Base-by-base conservation (phyloP, 2,329 filamentous ascomycete species). In the Coniochaeta prunicola region DNA sequence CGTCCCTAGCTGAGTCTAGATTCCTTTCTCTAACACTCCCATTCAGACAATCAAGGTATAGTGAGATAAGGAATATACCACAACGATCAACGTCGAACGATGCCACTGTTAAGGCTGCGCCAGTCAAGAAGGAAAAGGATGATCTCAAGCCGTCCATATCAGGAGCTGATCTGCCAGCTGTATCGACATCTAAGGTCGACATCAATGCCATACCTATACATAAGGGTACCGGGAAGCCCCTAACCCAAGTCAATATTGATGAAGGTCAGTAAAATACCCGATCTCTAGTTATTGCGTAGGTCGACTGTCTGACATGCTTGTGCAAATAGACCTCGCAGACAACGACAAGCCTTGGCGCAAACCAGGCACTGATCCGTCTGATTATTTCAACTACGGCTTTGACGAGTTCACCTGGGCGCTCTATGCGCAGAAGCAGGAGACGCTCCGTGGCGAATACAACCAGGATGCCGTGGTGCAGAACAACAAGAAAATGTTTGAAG, bases 341-440 rank as follows among this genome's bases (percentile, higher is more conserved):
- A 91, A 92, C 67, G 90, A 92, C 63, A 97, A 97, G 73, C 92
- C 93, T 19, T 99, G 94, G 94, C 87, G 94, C 50, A 88, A 92
- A 64, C 94, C 94, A 0, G 94, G 94, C 53, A 92, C 93, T 12
- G 94, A 99, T 68, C 85, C 96, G 58, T 94, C 90, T 60, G 94
- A 99, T 72, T 97, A 96, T 76, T 97, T 97, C 83, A 97, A 97
- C 78, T 97, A 97, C 74, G 93, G 93, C 60, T 97, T 97, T 70
- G 93, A 97, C 75, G 93, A 97, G 74, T 97, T 97, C 74, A 96
- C 92, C 1, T 99, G 94, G 94, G 90, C 92, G 6, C 84, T 92
- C 58, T 99, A 99, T 72, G 92, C 92, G 33, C 80, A 91, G 60
- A 96, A 96, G 69, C 94, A 97, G 72, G 87, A 94, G 64, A 80